Percentiles rank a stretch among this genome's conserved stretches.
These are phyloP conservation scores for Fragaria vesca DNA, from an alignment of 306 rosid species.

Conservation along the genomic window DNA sequence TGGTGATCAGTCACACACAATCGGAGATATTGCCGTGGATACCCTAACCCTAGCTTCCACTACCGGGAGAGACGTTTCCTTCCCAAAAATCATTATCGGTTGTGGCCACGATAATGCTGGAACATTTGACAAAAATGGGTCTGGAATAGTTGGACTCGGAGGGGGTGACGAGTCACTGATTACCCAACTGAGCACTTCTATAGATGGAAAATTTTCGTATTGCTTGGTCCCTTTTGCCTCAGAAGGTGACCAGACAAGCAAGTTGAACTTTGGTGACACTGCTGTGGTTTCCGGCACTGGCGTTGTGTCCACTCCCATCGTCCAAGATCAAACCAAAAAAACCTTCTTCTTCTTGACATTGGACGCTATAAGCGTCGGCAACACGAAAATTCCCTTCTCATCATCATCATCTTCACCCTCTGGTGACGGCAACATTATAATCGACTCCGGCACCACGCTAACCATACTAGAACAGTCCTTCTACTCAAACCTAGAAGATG, in stretches of 20 bases:
- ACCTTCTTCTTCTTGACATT: conserved; percentile 28
- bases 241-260: neutral
- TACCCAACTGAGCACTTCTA: conserved; percentile 32
- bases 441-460: conserved; percentile 43
- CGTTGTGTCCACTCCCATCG: conserved; percentile 30
- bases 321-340: neutral
- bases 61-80: neutral
- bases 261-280: conserved; percentile 29
- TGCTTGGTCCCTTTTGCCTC: conserved; percentile 35
- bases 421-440: conserved; percentile 22
- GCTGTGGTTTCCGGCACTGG: conserved; percentile 27
- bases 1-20: conserved; percentile 28
- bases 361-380: conserved; percentile 31
- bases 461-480: neutral
- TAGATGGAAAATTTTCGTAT: conserved; percentile 44
- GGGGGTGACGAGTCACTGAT: conserved; percentile 33
- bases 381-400: neutral
- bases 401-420: neutral
- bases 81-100: conserved; percentile 39
- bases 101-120: conserved; percentile 43
- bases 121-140: neutral
- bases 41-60: conserved; percentile 43
- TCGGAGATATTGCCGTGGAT: conserved; percentile 42
- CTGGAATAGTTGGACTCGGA: conserved; percentile 64
- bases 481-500: conserved; percentile 7